phyloP scores from a whole-genome alignment of 192 early-diverging fungal genomes.

The Umbelopsis ramanniana region DNA sequence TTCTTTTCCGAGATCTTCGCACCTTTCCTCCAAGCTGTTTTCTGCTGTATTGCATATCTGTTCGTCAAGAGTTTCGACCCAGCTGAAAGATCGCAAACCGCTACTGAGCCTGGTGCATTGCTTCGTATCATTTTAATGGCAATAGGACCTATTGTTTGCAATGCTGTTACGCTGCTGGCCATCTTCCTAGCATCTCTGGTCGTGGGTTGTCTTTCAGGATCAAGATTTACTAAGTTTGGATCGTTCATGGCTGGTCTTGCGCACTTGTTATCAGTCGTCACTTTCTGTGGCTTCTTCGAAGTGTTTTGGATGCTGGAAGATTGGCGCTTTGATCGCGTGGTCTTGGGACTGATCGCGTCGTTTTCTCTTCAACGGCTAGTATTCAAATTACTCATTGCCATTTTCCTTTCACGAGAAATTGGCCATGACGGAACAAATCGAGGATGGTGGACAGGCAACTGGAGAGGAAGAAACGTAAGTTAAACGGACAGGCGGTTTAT shows the following conservation, averaged over 20 bases:
- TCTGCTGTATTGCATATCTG: constrained; percentile 56
- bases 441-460: constrained; percentile 74
- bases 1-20: constrained; percentile 64
- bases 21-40: constrained; percentile 59
- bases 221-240: constrained; percentile 49
- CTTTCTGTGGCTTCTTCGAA: constrained; percentile 55
- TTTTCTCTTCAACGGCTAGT: constrained; percentile 62
- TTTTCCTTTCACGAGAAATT: constrained; percentile 70
- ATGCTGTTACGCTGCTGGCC: constrained; percentile 55
- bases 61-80: constrained; percentile 56
- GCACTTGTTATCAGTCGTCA: constrained; percentile 54
- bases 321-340: constrained; percentile 52
- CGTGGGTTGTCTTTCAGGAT: constrained; percentile 53
- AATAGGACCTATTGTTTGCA: constrained; percentile 58
- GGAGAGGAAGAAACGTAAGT: constrained; percentile 67
- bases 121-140: constrained; percentile 58
- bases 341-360: constrained; percentile 59
- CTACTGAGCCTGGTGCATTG: constrained; percentile 33
- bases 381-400: constrained; percentile 60
- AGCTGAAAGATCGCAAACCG: constrained; percentile 5
- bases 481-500: constrained; percentile 46
- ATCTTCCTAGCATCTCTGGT: constrained; percentile 58
- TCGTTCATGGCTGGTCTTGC: constrained; percentile 62
- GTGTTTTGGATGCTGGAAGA: constrained; percentile 62
- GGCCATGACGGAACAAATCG: constrained; percentile 69